These are phyloP conservation scores for Mucor saturninus DNA, from an alignment of 371 early-diverging fungal genomes.

Conservation along the genomic window DNA sequence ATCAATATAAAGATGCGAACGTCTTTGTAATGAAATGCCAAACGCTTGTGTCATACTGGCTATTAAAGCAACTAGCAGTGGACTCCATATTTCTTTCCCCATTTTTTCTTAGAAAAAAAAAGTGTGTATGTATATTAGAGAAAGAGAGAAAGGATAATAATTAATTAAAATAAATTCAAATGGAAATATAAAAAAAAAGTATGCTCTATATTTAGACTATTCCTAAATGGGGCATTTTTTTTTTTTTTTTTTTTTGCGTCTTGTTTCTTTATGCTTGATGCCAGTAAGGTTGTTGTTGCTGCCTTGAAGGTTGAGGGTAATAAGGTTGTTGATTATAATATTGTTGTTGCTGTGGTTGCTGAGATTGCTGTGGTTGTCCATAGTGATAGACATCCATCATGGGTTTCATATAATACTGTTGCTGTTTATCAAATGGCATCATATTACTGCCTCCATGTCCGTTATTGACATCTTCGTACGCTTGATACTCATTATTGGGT, in stretches of 20 bases:
- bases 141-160: conserved; percentile 17
- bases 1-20: conserved; percentile 57
- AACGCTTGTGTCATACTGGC: conserved; percentile 70
- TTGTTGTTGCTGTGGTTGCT: conserved; percentile 4
- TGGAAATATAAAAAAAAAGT: background rate
- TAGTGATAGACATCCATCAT: background rate
- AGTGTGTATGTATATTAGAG: background rate
- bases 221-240: background rate
- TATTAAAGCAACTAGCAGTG: conserved; percentile 43
- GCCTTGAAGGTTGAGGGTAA: conserved; percentile 7
- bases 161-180: background rate
- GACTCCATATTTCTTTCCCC: conserved; percentile 37
- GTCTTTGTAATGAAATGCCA: conserved; percentile 75
- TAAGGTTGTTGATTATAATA: background rate
- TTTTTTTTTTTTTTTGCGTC: background rate
- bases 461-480: background rate
- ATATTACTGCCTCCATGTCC: background rate
- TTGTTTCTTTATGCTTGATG: conserved; percentile 21
- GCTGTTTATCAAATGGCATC: background rate
- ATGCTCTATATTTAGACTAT: background rate
- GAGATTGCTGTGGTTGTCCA: background rate
- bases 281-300: conserved; percentile 34
- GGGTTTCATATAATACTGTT: background rate
- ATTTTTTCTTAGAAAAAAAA: background rate
- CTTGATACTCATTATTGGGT: conserved; percentile 1